Evolutionary conservation across 306 rosid species (phyloP), one percentile per base, ranked within the genome.

Genomic region (Prunus mume): DNA sequence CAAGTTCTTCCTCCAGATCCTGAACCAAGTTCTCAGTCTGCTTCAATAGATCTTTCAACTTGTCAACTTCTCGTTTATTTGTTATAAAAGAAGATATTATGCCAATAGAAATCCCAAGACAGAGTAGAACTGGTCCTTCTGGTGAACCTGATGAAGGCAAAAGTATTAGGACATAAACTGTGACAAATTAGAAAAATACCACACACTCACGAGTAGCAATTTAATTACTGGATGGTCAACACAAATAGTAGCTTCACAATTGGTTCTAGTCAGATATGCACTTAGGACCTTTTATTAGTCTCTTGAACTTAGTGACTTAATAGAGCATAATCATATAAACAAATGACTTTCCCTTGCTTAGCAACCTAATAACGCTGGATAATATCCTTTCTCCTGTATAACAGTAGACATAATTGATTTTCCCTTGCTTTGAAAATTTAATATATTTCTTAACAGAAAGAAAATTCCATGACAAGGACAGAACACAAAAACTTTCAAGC

Each of bases 1-100:
- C 95, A 18, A 94, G 95, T 79, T 92, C 98, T 75, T 94, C 96
- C 62, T 92, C 97, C 63, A 94, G 87, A 84, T 95, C 98, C 86
- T 90, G 90, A 76, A 95, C 93, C 85, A 92, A 84, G 85, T 88
- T 89, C 76, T 90, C 87, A 14, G 85, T 81, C 78, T 91, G 93
- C 85, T 87, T 90, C 83, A 94, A 75, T 74, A 83, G 66, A 30
- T 81, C 89, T 79, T 85, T 82, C 67, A 95, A 79, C 80, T 80
- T 84, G 77, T 80, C 88, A 54, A 82, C 83, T 85, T 92, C 97
- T 72, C 60, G 74, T 80, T 82, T 85, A 74, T 81, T 86, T 70
- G 72, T 74, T 72, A 90, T 50, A 78, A 84, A 52, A 73, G 88
- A 83, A 74, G 84, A 66, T 62, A 92, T 70, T 47, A 87, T 88